Conservation (phyloP, 306 rosid species). For the Trifolium dubium region DNA sequence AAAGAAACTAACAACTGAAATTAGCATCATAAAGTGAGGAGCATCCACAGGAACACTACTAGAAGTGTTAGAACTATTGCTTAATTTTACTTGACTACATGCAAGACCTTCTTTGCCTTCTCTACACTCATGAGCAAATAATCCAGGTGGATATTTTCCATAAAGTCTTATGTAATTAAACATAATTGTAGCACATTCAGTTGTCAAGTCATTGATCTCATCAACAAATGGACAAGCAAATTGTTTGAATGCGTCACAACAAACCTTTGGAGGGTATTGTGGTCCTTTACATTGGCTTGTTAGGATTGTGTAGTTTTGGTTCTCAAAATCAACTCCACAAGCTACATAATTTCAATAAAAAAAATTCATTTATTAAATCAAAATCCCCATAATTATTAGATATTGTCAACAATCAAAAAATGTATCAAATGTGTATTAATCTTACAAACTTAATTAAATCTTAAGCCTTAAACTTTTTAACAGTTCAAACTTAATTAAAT, state of each 20-base stretch:
- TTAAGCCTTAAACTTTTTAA: too few relatives aligned
- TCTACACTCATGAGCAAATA: slow-evolving; percentile 73
- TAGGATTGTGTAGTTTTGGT: slow-evolving; percentile 73
- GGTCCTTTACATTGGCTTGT: slow-evolving; percentile 98
- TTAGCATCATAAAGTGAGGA: slow-evolving; percentile 34
- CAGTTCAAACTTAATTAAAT: too few relatives aligned
- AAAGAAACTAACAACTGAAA: slow-evolving; percentile 37
- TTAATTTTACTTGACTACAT: slow-evolving; percentile 30
- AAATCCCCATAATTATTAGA: too few relatives aligned
- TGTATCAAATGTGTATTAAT: too few relatives aligned
- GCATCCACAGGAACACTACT: slow-evolving; percentile 27
- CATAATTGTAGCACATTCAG: slow-evolving; percentile 72
- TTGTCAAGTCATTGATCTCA: slow-evolving; percentile 51
- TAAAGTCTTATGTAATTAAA: slow-evolving; percentile 89
- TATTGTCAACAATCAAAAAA: too few relatives aligned
- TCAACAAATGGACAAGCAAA: slow-evolving; percentile 71
- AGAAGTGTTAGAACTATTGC: neutral
- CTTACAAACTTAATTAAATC: too few relatives aligned
- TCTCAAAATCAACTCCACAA: slow-evolving; percentile 67
- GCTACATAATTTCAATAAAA: slow-evolving; percentile 62
- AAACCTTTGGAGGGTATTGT: slow-evolving; percentile 59
- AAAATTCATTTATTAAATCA: too few relatives aligned
- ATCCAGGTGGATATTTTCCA: slow-evolving; percentile 90
- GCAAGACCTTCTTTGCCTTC: slow-evolving; percentile 73
- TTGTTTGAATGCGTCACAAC: slow-evolving; percentile 81